Evolutionary conservation across 495 filamentous ascomycete genomes (phyloP).

Genomic region (Tuber brumale): DNA sequence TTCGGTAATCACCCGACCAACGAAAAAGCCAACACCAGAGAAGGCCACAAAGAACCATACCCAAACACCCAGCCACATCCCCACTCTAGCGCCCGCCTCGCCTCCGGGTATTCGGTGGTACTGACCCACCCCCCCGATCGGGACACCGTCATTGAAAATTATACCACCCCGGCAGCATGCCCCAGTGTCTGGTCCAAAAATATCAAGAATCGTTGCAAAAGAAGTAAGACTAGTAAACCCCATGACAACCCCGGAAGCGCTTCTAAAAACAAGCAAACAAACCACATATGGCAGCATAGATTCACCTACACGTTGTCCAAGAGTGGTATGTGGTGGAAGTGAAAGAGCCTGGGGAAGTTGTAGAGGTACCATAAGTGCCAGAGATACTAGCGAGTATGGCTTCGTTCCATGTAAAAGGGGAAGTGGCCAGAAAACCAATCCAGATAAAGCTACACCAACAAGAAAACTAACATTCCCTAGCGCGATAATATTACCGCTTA

Average conservation of each 20-base stretch:
- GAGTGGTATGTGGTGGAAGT: conserved; percentile 32
- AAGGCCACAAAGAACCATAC: conserved; percentile 65
- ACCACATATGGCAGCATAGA: conserved; percentile 41
- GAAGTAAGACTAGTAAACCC: conserved; percentile 74
- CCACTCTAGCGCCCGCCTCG: conserved; percentile 59
- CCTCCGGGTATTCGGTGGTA: conserved; percentile 30
- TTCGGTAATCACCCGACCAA: conserved; percentile 61
- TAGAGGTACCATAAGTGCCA: conserved; percentile 58
- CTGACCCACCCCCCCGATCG: conserved; percentile 30
- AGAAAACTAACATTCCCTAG: conserved; percentile 68
- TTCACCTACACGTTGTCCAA: background rate
- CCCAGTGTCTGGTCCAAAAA: conserved; percentile 53
- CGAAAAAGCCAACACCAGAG: conserved; percentile 60
- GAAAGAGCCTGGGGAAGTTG: conserved; percentile 65
- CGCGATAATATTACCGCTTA: conserved; percentile 58
- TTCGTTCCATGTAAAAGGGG: conserved; percentile 71
- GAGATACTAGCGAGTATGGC: conserved; percentile 55
- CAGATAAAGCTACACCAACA: conserved; percentile 60
- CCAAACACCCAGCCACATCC: conserved; percentile 71
- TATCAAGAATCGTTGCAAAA: conserved; percentile 60
- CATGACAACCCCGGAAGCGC: conserved; percentile 58
- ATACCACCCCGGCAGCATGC: conserved; percentile 38
- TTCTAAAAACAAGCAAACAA: conserved; percentile 57
- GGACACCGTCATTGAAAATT: conserved; percentile 27
- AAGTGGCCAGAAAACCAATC: conserved; percentile 64